phyloP scores from a whole-genome alignment of 2,329 filamentous ascomycete species.

The Neofusicoccum sp. region DNA sequence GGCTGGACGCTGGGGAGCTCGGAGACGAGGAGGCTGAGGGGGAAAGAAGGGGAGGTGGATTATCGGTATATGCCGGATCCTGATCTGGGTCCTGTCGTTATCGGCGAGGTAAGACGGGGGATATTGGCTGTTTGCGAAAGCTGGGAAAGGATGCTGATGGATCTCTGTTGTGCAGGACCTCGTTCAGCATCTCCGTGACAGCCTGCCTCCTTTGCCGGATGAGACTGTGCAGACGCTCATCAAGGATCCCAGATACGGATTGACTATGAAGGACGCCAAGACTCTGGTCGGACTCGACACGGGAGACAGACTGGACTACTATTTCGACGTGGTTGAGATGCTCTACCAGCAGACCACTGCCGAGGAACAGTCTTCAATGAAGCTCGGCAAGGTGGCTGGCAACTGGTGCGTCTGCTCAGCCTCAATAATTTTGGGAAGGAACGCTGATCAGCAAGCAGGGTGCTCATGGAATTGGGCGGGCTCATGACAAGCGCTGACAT shows the following conservation, averaged over 20 bases:
- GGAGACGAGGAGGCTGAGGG: constrained; percentile 78
- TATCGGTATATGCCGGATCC: constrained; percentile 99
- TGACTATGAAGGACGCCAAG: constrained; percentile 81
- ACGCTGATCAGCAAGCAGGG: constrained; percentile 32
- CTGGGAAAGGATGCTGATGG: constrained; percentile 20
- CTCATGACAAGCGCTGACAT: constrained; percentile 43
- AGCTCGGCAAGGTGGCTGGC: constrained; percentile 53
- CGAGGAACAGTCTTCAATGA: constrained; percentile 27
- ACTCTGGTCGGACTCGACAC: constrained; percentile 77
- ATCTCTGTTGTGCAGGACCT: constrained; percentile 54
- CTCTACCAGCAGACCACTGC: constrained; percentile 34
- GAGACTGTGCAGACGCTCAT: constrained; percentile 66
- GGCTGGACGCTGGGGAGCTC: constrained; percentile 88
- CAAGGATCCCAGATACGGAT: constrained; percentile 58
- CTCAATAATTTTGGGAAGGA: neutral
- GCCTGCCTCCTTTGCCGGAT: constrained; percentile 74
- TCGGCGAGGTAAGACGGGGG: constrained; percentile 54
- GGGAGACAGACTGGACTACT: constrained; percentile 80
- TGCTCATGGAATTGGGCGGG: constrained; percentile 56
- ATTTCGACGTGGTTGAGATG: constrained; percentile 63
- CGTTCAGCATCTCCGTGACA: constrained; percentile 62
- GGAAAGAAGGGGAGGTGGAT: constrained; percentile 96
- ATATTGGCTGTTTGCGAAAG: constrained; percentile 15
- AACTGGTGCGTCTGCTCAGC: constrained; percentile 53
- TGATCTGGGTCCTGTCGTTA: constrained; percentile 78